Conservation (phyloP, 345 rosid species). For the Pugionium cornutum region DNA sequence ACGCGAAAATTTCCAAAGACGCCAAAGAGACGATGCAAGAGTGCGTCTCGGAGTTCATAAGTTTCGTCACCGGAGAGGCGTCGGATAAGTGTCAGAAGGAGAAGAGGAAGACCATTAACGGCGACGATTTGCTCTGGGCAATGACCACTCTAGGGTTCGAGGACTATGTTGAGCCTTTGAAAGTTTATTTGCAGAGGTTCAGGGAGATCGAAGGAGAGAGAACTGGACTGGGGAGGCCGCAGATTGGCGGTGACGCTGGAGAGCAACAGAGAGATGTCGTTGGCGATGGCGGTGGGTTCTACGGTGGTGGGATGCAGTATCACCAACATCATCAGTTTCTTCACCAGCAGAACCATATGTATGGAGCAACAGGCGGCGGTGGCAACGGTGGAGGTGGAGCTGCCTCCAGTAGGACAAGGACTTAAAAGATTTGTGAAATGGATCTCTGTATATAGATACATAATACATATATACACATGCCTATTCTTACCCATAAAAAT, state of each 20-base stretch:
- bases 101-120: conserved; percentile 80
- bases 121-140: conserved; percentile 52
- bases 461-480: conserved; percentile 26
- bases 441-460: conserved; percentile 38
- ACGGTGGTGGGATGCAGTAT: conserved; percentile 41
- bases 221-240: conserved; percentile 41
- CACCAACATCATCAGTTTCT: conserved; percentile 44
- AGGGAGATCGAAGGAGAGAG: conserved; percentile 78
- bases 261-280: conserved; percentile 46
- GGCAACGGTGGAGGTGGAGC: conserved; percentile 22
- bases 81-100: conserved; percentile 80
- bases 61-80: conserved; percentile 77
- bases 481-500: conserved; percentile 24
- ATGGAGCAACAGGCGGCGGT: conserved; percentile 34
- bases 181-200: conserved; percentile 69
- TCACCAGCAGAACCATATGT: conserved; percentile 39
- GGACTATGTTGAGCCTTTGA: conserved; percentile 71
- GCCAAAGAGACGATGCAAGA: conserved; percentile 80
- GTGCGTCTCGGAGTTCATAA: conserved; percentile 81
- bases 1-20: conserved; percentile 77
- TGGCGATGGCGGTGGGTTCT: conserved; percentile 30
- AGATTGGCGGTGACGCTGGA: conserved; percentile 30
- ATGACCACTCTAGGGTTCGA: conserved; percentile 79
- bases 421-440: conserved; percentile 30
- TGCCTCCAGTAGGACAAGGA: conserved; percentile 41